A percentile compares a stretch with the other conserved stretches of the same genome.
Conservation (phyloP, 768 basidiomycete species). For the Clitopilus passeckerianus region DNA sequence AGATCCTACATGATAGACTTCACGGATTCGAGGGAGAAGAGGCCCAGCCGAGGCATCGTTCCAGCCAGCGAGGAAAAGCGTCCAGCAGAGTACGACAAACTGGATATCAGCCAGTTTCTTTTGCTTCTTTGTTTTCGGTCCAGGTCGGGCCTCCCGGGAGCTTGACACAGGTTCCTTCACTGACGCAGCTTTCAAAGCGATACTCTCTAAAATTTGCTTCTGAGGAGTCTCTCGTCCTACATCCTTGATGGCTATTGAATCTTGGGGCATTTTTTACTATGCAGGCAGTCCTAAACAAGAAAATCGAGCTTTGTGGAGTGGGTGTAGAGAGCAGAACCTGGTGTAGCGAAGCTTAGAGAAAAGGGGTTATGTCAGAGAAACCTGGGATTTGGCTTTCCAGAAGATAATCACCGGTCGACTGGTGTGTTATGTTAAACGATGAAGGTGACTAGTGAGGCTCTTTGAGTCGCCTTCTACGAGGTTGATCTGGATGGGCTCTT, state of each 20-base stretch:
- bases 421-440: too few species aligned
- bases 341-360: too few species aligned
- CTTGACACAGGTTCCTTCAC: background rate
- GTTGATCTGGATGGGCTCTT: too few species aligned
- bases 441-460: too few species aligned
- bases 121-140: background rate
- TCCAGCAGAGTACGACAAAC: constrained; percentile 35
- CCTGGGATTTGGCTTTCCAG: too few species aligned
- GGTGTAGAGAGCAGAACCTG: too few species aligned
- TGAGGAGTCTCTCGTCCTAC: background rate
- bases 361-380: too few species aligned
- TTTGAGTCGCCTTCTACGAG: too few species aligned
- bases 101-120: constrained; percentile 18
- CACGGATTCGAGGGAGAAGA: constrained; percentile 18
- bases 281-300: too few species aligned
- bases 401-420: too few species aligned
- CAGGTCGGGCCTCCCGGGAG: background rate
- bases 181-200: background rate
- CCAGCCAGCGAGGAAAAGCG: constrained; percentile 37
- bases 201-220: background rate
- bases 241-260: background rate
- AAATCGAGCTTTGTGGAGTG: background rate
- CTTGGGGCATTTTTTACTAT: background rate
- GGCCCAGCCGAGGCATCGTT: constrained; percentile 21
- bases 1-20: constrained; percentile 16